phyloP scores from a whole-genome alignment of 2,329 filamentous ascomycete species.

The Cercospora canescens region DNA sequence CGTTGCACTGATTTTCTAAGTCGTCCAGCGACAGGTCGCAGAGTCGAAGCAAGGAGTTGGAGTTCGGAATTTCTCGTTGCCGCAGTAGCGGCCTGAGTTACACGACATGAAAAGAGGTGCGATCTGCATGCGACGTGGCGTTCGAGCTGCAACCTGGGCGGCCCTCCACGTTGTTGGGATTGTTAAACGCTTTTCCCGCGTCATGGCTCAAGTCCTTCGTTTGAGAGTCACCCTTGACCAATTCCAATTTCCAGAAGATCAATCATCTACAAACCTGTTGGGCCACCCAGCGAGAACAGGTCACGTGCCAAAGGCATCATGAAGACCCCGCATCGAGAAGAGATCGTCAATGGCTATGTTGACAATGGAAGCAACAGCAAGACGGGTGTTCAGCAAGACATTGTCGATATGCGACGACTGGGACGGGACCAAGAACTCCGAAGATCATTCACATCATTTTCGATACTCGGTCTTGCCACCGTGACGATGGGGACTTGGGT shows the following conservation, averaged over 20 bases:
- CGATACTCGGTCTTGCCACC: conserved; percentile 9
- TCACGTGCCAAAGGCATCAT: background rate
- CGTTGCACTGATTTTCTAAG: background rate
- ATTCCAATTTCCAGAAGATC: background rate
- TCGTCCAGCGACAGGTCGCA: background rate
- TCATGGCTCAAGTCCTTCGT: background rate
- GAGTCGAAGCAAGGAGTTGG: background rate
- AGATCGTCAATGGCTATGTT: background rate
- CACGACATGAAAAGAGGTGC: conserved; percentile 3
- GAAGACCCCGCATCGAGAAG: background rate
- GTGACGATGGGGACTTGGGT: conserved; percentile 26
- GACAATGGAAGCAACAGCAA: background rate
- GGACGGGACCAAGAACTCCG: conserved; percentile 12
- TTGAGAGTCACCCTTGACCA: background rate
- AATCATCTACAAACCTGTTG: background rate
- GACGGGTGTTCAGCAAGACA: conserved; percentile 11
- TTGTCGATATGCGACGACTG: conserved; percentile 14
- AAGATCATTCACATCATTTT: conserved; percentile 10
- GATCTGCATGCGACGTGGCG: background rate
- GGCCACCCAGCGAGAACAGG: background rate
- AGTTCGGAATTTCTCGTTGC: conserved; percentile 2
- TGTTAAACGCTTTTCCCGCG: background rate
- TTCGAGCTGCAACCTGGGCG: background rate
- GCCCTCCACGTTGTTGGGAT: background rate
- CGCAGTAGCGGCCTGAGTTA: background rate